phyloP scores from a whole-genome alignment of 106 monocot genomes.

The Acanthochlamys bracteata region DNA sequence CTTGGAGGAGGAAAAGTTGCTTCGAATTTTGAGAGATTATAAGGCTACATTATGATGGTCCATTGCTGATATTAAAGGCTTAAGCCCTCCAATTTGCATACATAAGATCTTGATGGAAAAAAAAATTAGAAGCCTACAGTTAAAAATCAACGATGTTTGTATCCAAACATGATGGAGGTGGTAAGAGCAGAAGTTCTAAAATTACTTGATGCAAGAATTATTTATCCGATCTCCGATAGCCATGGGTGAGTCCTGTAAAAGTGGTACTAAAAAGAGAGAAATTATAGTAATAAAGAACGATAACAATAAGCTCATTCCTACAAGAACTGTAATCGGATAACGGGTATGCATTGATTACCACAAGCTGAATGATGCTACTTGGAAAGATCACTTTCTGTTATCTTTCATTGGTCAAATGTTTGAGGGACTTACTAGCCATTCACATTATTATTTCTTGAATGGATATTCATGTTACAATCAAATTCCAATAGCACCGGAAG shows the following conservation, averaged over 20 bases:
- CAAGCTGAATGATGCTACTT: no score
- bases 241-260: neutral
- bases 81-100: neutral
- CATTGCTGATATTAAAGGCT: no score
- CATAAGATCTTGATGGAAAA: neutral
- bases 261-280: neutral
- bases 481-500: no score
- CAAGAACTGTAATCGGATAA: neutral
- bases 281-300: neutral
- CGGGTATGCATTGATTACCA: slow-evolving; percentile 4
- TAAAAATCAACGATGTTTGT: neutral
- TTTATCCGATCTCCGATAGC: no score
- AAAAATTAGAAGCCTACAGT: neutral
- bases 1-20: neutral
- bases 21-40: neutral
- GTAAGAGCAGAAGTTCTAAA: no score
- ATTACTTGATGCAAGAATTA: no score
- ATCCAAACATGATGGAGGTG: no score
- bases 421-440: no score
- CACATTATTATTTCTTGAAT: no score
- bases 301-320: neutral
- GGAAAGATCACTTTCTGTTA: no score
- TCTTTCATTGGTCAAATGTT: no score
- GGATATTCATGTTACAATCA: no score
- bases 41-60: neutral